Evolutionary conservation across 139 green algal species (phyloP).

Genomic region (Parachlorella kessleri): DNA sequence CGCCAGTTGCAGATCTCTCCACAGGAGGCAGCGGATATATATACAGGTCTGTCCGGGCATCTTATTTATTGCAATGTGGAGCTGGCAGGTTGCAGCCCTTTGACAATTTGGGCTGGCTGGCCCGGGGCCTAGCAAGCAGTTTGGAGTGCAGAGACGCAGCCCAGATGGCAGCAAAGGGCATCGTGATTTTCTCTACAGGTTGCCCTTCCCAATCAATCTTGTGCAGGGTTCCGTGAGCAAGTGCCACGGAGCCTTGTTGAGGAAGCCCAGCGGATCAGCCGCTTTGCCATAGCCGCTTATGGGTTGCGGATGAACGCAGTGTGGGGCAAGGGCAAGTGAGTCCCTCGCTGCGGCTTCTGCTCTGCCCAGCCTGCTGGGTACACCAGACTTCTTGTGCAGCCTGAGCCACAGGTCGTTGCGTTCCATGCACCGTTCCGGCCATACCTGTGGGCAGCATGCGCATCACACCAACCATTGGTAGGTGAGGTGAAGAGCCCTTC

Average conservation of each 20-base stretch:
- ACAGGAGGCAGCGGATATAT: constrained; percentile 15
- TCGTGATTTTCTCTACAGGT: too few species aligned
- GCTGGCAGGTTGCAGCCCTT: not conserved
- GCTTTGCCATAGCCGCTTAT: constrained; percentile 35
- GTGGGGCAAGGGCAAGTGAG: constrained; percentile 32
- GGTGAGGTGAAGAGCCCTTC: too few species aligned
- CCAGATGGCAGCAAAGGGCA: too few species aligned
- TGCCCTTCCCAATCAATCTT: too few species aligned
- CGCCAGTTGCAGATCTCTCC: too few species aligned
- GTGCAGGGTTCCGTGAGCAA: constrained; percentile 3
- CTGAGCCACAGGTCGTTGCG: too few species aligned
- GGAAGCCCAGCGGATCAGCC: constrained; percentile 23
- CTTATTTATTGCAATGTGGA: not conserved
- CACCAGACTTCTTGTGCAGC: too few species aligned
- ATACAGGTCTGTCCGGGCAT: constrained; percentile 3
- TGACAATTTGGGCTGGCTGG: not conserved
- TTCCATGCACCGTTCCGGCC: too few species aligned
- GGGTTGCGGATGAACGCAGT: constrained; percentile 32
- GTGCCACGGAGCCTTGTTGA: not conserved
- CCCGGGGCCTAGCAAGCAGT: not conserved
- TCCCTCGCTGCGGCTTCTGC: too few species aligned
- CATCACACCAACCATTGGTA: too few species aligned
- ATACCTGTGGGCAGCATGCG: too few species aligned
- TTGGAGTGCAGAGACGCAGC: not conserved
- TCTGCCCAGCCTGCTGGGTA: too few species aligned